Conservation (phyloP, 352 stramenopile species). For the Globisporangium paddicum region DNA sequence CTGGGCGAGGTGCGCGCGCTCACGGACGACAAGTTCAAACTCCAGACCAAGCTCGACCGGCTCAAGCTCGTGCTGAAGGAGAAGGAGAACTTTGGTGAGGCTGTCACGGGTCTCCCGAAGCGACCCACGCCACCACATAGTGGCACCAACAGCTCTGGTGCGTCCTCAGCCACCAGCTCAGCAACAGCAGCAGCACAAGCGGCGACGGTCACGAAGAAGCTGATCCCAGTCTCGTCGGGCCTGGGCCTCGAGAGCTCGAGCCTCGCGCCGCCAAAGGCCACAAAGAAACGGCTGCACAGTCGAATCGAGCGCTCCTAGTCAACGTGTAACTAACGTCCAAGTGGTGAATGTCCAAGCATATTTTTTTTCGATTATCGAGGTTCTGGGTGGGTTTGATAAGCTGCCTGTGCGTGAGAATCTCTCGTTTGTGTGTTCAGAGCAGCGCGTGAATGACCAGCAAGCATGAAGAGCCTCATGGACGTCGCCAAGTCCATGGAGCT, state of each 20-base stretch:
- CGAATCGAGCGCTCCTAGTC: conserved; percentile 13
- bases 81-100: conserved; percentile 63
- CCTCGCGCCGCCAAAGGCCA: conserved; percentile 20
- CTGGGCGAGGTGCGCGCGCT: conserved; percentile 61
- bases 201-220: conserved; percentile 8
- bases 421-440: conserved; percentile 1
- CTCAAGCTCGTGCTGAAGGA: conserved; percentile 49
- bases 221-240: conserved; percentile 7
- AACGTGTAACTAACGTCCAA: conserved; percentile 11
- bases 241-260: conserved; percentile 13
- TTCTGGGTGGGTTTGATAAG: not conserved
- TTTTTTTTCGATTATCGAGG: not conserved
- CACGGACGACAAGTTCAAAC: conserved; percentile 57
- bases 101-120: conserved; percentile 7
- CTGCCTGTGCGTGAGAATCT: not conserved
- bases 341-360: conserved; percentile 8
- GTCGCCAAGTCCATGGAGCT: conserved; percentile 42
- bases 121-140: conserved; percentile 17
- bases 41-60: conserved; percentile 44
- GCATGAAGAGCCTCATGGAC: conserved; percentile 34
- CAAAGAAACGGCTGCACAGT: conserved; percentile 33
- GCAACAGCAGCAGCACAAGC: not conserved
- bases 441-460: not conserved
- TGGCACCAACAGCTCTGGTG: conserved; percentile 6
- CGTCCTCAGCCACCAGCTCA: not conserved